These are phyloP conservation scores for Phoma sp. DNA, from an alignment of 2,329 filamentous ascomycete genomes.

Conservation along the genomic window DNA sequence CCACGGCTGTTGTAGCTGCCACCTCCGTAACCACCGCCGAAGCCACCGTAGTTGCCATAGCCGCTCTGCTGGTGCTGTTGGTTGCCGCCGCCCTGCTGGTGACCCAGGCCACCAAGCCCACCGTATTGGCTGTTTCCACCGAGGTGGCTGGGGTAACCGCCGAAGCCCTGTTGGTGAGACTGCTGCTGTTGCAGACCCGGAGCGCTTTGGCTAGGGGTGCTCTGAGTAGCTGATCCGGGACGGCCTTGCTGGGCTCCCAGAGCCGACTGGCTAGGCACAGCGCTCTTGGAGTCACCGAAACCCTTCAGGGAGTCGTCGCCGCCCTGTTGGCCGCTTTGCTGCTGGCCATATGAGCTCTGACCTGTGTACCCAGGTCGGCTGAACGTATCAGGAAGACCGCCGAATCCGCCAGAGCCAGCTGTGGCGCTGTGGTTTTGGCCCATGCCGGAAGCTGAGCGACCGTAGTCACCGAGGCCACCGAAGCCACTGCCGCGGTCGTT, in stretches of 20 bases:
- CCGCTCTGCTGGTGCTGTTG: constrained; percentile 48
- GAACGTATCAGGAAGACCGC: constrained; percentile 65
- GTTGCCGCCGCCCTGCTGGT: constrained; percentile 54
- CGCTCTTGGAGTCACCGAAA: constrained; percentile 62
- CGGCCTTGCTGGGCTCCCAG: constrained; percentile 66
- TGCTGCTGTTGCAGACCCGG: constrained; percentile 63
- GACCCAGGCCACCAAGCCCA: constrained; percentile 60
- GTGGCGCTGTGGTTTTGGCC: constrained; percentile 60
- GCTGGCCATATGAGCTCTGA: constrained; percentile 55
- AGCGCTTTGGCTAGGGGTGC: constrained; percentile 58
- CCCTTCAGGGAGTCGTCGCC: constrained; percentile 64
- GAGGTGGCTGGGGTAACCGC: constrained; percentile 61
- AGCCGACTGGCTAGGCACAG: constrained; percentile 64
- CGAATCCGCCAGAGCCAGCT: constrained; percentile 57
- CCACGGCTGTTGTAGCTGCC: constrained; percentile 53
- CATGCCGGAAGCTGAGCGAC: constrained; percentile 64
- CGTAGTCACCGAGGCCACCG: constrained; percentile 64
- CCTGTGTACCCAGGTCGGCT: constrained; percentile 64
- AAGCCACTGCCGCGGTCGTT: constrained; percentile 55
- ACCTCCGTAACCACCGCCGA: constrained; percentile 47
- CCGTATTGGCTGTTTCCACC: constrained; percentile 58
- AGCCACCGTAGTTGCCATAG: constrained; percentile 53
- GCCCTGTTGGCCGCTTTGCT: constrained; percentile 58
- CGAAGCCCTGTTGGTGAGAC: constrained; percentile 64
- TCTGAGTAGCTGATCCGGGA: constrained; percentile 68